These are phyloP conservation scores for Chytridium lagenaria DNA, from an alignment of 371 early-diverging fungal genomes.

Conservation along the genomic window DNA sequence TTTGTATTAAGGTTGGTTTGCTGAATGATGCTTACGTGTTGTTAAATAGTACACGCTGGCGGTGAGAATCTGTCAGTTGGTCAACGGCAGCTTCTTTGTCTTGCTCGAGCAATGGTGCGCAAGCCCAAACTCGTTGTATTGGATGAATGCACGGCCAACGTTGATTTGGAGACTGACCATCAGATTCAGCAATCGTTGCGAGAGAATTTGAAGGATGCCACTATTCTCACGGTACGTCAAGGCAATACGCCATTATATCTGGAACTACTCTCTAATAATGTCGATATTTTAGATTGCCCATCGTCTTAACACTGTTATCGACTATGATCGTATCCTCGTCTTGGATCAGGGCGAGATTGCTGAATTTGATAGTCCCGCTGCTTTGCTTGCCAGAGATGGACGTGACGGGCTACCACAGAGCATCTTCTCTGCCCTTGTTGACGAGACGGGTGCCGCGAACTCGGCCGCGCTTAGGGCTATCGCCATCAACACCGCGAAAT, in stretches of 20 bases:
- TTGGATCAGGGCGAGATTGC: conserved; percentile 65
- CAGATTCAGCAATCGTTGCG: conserved; percentile 64
- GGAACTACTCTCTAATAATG: too few relatives aligned
- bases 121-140: conserved; percentile 47
- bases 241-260: too few relatives aligned
- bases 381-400: conserved; percentile 42
- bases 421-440: conserved; percentile 49
- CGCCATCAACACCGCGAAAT: background rate
- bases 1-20: background rate
- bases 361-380: conserved; percentile 44
- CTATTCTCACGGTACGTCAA: conserved; percentile 42
- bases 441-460: conserved; percentile 54
- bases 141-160: conserved; percentile 58
- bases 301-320: conserved; percentile 76
- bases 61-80: too few relatives aligned
- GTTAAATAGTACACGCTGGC: conserved; percentile 22
- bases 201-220: conserved; percentile 56
- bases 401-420: background rate
- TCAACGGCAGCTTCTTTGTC: conserved; percentile 56
- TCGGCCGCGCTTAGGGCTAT: conserved; percentile 38
- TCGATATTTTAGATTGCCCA: too few relatives aligned
- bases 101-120: conserved; percentile 56
- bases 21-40: background rate
- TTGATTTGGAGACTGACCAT: conserved; percentile 68
- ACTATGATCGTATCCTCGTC: conserved; percentile 83